Evolutionary conservation across 768 basidiomycete genomes (phyloP), one percentile per base, ranked within the genome.

Genomic region (Amanita polypyramis): DNA sequence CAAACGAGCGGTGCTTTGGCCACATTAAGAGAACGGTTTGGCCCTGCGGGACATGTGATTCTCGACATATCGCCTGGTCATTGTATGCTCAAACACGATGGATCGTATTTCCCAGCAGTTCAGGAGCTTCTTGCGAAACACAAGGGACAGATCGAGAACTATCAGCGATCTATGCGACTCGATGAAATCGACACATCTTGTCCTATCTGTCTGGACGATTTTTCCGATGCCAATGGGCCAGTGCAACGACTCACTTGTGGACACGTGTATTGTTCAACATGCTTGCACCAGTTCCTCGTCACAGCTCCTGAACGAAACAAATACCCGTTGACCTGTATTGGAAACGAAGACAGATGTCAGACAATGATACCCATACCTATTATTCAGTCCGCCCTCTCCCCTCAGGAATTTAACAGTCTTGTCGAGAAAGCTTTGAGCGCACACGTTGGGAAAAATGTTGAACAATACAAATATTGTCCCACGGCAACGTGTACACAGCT

Each of bases 291-390:
- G 20, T 47, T 29, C 37, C 35, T 47, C 11, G 30, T 39, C 14
- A 47, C 46, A 10, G 37, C 46, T 30, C 46, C 46, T 12, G 46
- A 47, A 27, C 21, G 46, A 6, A 45, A 45, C 44, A 45, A 45
- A 25, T 37, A 36, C 15, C 46, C 37, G 25, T 12, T 47, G 15
- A 12, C 33, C 25, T 41, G 40, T 23, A 49, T 42, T 15, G 47
- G 47, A 15, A 34, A 49, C 20, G 47, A 49, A 49, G 39, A 49
- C 21, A n/a, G 32, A 35, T 49, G 47, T 29, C 38, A 25, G 20
- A 20, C 20, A 19, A 3, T 15, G 7, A 42, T 49, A 5, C 46
- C 35, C 10, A 39, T 47, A 12, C 46, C 46, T 0, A 29, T 49
- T 7, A 41, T 42, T 12, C 38, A 49, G 23, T 41, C 36, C 12